Conservation (phyloP, 768 basidiomycete species). For the Rubroboletus pulcherrimus region DNA sequence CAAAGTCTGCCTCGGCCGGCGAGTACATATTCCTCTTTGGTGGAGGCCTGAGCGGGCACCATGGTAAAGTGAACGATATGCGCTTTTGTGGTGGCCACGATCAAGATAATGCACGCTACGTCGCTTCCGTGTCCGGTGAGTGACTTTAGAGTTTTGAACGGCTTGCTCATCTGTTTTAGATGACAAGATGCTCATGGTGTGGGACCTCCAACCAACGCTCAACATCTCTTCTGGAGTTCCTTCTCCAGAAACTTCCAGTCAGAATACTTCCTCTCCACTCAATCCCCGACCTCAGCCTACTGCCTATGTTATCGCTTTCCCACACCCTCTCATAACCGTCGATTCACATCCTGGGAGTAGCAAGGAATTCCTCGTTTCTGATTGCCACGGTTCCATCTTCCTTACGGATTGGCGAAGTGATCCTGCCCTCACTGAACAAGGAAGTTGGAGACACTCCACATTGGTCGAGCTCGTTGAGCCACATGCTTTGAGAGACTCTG, state of each 20-base stretch:
- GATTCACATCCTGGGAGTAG: conserved; percentile 66
- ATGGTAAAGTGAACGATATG: conserved; percentile 74
- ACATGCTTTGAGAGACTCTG: conserved; percentile 50
- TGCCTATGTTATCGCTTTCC: conserved; percentile 70
- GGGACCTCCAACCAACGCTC: conserved; percentile 69
- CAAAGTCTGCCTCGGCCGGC: conserved; percentile 44
- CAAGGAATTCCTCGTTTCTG: conserved; percentile 78
- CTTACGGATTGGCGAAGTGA: conserved; percentile 83
- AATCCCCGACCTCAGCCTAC: conserved; percentile 61
- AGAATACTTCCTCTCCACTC: conserved; percentile 29
- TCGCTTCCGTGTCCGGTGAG: conserved; percentile 77
- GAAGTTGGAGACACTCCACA: conserved; percentile 57
- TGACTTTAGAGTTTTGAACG: neutral
- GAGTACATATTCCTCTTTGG: conserved; percentile 69
- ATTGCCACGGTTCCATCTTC: conserved; percentile 69
- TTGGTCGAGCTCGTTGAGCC: conserved; percentile 74
- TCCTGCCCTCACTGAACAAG: conserved; percentile 48
- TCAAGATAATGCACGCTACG: conserved; percentile 64
- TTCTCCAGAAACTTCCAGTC: conserved; percentile 31
- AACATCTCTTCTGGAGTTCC: conserved; percentile 40
- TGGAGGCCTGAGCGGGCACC: conserved; percentile 78
- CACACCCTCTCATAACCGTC: conserved; percentile 67
- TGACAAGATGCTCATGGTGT: conserved; percentile 82
- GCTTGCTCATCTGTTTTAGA: conserved; percentile 38
- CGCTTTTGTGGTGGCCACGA: conserved; percentile 74